Evolutionary conservation across 371 early-diverging fungal genomes (phyloP).

Genomic region (Dichotomocladium elegans): DNA sequence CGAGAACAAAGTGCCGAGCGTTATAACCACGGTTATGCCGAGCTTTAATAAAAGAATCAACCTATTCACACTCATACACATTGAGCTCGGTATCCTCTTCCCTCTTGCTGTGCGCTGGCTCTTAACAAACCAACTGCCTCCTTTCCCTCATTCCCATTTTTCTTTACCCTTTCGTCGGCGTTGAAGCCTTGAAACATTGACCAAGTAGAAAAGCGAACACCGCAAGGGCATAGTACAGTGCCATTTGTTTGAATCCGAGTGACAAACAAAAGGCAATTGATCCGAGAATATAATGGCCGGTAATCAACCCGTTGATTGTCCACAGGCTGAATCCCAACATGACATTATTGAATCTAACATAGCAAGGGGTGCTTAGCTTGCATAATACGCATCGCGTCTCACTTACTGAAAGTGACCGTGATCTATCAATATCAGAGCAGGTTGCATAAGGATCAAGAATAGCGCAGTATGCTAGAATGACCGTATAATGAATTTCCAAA

Average conservation of each 20-base stretch:
- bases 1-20: slow-evolving; percentile 60
- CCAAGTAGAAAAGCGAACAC: slow-evolving; percentile 87
- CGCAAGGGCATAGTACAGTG: slow-evolving; percentile 87
- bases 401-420: slow-evolving; percentile 93
- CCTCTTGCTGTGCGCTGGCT: no score
- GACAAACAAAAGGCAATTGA: slow-evolving; percentile 77
- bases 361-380: no score
- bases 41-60: slow-evolving; percentile 65
- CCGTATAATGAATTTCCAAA: not conserved
- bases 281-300: slow-evolving; percentile 62
- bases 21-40: slow-evolving; percentile 69
- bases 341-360: slow-evolving; percentile 80
- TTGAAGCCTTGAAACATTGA: slow-evolving; percentile 52
- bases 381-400: no score
- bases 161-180: slow-evolving; percentile 27
- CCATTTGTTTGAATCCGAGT: slow-evolving; percentile 94
- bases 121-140: not conserved
- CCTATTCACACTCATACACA: slow-evolving; percentile 15
- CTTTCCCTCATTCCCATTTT: slow-evolving; percentile 5
- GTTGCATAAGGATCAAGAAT: slow-evolving; percentile 72
- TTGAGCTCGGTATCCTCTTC: not conserved
- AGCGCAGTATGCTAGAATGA: slow-evolving; percentile 42
- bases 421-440: slow-evolving; percentile 86
- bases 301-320: slow-evolving; percentile 66
- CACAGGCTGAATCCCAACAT: slow-evolving; percentile 89